Base-by-base conservation (phyloP, 1,284 basidiomycete genomes). In the Wallemia mellicola region DNA sequence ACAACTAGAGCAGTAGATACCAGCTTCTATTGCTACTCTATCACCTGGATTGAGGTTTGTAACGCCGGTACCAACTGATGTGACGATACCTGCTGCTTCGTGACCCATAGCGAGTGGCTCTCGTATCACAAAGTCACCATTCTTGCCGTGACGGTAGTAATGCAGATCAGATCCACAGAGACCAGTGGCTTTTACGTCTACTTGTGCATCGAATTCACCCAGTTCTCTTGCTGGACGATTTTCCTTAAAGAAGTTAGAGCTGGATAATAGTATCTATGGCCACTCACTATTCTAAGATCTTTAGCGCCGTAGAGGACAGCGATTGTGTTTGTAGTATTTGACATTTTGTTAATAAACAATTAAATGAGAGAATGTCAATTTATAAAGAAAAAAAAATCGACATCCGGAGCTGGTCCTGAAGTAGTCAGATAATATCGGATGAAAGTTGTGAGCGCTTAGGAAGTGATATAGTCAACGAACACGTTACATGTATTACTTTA, bases 11-110 rank as follows among this genome's bases (percentile, higher is more conserved):
- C 89, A 95, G 75, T 81, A 81, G 66, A 89, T 78, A 48, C 91
- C 91, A 14, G 86, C 84, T 70, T 96, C 91, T 67, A 95, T 83
- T 19, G 89, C 91, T 59, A 96, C 88, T 58, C 86, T 79, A 70
- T 89, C 84, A 57, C 91, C 89, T 25, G 83, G 77, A 25, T 76
- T 73, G 63, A 94, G 24, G 69, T 76, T 66, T 63, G 73, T 73
- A 61, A 82, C 79, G 55, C 77, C 77, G 25, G 78, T 74, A 11
- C 82, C 81, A 59, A 86, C 74, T 2, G 82, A 79, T 59, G 80
- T 80, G 65, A 89, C 73, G 65, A 86, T 72, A 33, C 89, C 89
- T 25, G 85, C 79, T 0, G 87, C 78, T 74, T 95, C 89, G 71
- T 95, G 89, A 27, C 89, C 89, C 48, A 95, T 80, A 58, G 89